Conservation (phyloP, 495 filamentous ascomycete genomes). For the Cetradonia linearis region DNA sequence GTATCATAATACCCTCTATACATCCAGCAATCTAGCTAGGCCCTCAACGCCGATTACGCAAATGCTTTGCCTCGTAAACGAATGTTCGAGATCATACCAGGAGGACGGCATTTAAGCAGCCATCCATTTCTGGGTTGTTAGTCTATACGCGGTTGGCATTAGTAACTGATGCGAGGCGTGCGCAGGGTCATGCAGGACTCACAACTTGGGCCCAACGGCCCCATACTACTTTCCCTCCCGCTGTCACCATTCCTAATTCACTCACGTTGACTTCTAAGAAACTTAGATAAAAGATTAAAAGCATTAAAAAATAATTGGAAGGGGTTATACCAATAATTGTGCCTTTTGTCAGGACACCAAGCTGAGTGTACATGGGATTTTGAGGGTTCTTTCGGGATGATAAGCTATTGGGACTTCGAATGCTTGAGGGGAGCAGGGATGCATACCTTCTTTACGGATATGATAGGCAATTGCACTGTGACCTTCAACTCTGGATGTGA, state of each 20-base stretch:
- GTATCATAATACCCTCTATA: constrained; percentile 1
- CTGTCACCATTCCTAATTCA: constrained; percentile 86
- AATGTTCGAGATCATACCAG: constrained; percentile 17
- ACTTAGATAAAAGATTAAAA: too few relatives aligned
- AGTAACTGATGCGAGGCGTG: neutral
- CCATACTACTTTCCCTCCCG: constrained; percentile 89
- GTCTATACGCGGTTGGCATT: constrained; percentile 41
- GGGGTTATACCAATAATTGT: too few relatives aligned
- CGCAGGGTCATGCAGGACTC: neutral
- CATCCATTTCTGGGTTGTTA: constrained; percentile 71
- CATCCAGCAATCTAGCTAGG: neutral
- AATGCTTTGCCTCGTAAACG: neutral
- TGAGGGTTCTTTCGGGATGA: constrained; percentile 6
- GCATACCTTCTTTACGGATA: constrained; percentile 78
- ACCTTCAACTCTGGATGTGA: constrained; percentile 75
- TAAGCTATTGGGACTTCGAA: neutral
- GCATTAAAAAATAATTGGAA: too few relatives aligned
- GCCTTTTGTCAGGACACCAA: constrained; percentile 88
- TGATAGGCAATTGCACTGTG: constrained; percentile 86
- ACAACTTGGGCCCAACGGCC: constrained; percentile 68
- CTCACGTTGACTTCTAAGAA: constrained; percentile 97
- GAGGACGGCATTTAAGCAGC: constrained; percentile 57
- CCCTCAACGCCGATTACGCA: neutral
- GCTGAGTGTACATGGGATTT: constrained; percentile 58
- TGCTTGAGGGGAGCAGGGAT: neutral